Base-by-base conservation (phyloP, 495 filamentous ascomycete species). In the Xylaria venustula region DNA sequence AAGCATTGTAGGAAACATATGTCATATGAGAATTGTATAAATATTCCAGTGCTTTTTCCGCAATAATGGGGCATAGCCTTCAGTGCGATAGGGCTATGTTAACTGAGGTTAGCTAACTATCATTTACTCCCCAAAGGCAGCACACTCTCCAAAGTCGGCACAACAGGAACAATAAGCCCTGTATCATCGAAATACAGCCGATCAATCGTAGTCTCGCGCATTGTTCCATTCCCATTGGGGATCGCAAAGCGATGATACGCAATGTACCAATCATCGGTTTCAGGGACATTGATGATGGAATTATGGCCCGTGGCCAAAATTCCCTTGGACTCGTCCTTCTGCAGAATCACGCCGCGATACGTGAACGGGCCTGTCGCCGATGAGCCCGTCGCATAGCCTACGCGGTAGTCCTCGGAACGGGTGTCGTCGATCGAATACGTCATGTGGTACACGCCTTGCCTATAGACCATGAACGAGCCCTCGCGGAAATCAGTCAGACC, bases 341-440 rank as follows among this genome's bases (percentile, higher is more conserved):
- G 57, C 14, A 65, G 53, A 11, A 65, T 52, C 6, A 65, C 59
- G 3, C 58, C 63, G 8, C 53, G 63, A 17, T 65, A 65, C 1
- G 63, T 62, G 49, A 53, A 65, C 1, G 63, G 63, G 0, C 63
- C 63, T 14, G 28, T 0, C 15, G 58, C 57, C 5, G 57, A 61
- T 1, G 50, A 26, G 7, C 20, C 50, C 14, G 63, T 65, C 42
- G 63, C 63, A 50, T 65, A 65, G 41, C 63, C 63, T 1, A 65
- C 30, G n/a, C 58, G 63, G 46, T 65, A 65, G 23, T 65, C 45
- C 49, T 62, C 59, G 8, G 57, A 61, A 6, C 58, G 28, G 0
- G 63, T 65, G 52, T 65, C 63, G 30, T 65, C 63, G 23, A 62
- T 65, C 6, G 63, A 62, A 45, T 65, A 65, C 2, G 58, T 62